Conservation (phyloP, 306 rosid genomes). For the Prunus kanzakura region DNA sequence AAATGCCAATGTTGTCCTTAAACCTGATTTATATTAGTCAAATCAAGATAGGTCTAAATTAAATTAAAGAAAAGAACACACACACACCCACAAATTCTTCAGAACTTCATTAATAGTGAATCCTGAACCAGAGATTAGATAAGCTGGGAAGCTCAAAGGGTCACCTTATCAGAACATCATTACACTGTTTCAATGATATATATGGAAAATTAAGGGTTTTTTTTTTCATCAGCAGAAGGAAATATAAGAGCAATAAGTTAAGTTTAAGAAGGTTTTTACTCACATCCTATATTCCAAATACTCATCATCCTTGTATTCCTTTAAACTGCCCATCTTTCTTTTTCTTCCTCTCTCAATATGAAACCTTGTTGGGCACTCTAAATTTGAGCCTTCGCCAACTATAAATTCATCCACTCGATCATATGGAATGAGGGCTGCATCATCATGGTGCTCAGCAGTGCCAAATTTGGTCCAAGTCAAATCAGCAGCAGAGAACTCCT, state of each 20-base stretch:
- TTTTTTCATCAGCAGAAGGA: background rate
- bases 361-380: conserved; percentile 81
- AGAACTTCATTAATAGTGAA: background rate
- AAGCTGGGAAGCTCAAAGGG: background rate
- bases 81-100: background rate
- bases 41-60: background rate
- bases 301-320: conserved; percentile 83
- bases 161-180: background rate
- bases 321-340: conserved; percentile 71
- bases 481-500: conserved; percentile 74
- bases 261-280: conserved; percentile 35
- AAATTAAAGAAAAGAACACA: background rate
- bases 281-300: conserved; percentile 88
- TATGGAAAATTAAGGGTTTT: background rate
- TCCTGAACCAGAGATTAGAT: background rate
- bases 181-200: background rate
- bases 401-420: conserved; percentile 86
- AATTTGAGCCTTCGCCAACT: conserved; percentile 78
- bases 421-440: conserved; percentile 84
- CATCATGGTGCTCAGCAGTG: conserved; percentile 67
- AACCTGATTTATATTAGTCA: background rate
- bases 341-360: conserved; percentile 83
- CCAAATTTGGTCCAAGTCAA: conserved; percentile 90
- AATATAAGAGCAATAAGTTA: conserved; percentile 3
- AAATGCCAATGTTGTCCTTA: background rate